Percentiles rank a stretch among this genome's conserved stretches.
Evolutionary conservation across 2,329 filamentous ascomycete genomes (phyloP).

Genomic region (Xylariaceae sp.): DNA sequence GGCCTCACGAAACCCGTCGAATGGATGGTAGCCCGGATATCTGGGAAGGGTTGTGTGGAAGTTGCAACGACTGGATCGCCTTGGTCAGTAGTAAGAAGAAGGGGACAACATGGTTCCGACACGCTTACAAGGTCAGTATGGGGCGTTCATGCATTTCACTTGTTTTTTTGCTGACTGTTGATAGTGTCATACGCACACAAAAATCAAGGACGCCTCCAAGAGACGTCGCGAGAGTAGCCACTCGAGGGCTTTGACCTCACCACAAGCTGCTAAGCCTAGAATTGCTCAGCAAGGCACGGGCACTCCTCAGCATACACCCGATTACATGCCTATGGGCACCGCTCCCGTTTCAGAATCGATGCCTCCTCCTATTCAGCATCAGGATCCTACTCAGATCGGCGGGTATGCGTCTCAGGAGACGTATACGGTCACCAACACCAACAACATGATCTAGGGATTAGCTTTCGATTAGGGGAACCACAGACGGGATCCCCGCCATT

Average conservation of each 20-base stretch:
- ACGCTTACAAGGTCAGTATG: slow-evolving; percentile 70
- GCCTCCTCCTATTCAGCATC: slow-evolving; percentile 26
- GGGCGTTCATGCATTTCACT: neutral
- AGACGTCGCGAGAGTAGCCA: slow-evolving; percentile 59
- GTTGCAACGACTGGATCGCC: slow-evolving; percentile 75
- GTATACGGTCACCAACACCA: slow-evolving; percentile 36
- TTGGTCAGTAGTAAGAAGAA: slow-evolving; percentile 84
- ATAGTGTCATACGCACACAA: slow-evolving; percentile 66
- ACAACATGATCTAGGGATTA: slow-evolving; percentile 43
- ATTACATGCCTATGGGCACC: slow-evolving; percentile 32
- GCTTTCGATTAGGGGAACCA: neutral
- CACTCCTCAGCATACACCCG: slow-evolving; percentile 43
- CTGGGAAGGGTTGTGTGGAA: slow-evolving; percentile 74
- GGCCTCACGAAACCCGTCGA: slow-evolving; percentile 67
- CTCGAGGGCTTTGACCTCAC: slow-evolving; percentile 38
- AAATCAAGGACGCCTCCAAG: slow-evolving; percentile 66
- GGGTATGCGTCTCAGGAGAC: slow-evolving; percentile 30
- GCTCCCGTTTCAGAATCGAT: slow-evolving; percentile 37
- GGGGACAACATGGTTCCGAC: slow-evolving; percentile 86
- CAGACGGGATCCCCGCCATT: neutral
- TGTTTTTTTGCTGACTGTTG: slow-evolving; percentile 18
- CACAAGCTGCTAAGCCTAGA: slow-evolving; percentile 45
- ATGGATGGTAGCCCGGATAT: slow-evolving; percentile 78
- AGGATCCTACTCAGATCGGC: slow-evolving; percentile 25
- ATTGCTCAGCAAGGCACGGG: slow-evolving; percentile 38